Percentiles rank a stretch among this genome's conserved stretches.
Conservation (phyloP, 352 stramenopile species). For the Phytophthora palmivora region DNA sequence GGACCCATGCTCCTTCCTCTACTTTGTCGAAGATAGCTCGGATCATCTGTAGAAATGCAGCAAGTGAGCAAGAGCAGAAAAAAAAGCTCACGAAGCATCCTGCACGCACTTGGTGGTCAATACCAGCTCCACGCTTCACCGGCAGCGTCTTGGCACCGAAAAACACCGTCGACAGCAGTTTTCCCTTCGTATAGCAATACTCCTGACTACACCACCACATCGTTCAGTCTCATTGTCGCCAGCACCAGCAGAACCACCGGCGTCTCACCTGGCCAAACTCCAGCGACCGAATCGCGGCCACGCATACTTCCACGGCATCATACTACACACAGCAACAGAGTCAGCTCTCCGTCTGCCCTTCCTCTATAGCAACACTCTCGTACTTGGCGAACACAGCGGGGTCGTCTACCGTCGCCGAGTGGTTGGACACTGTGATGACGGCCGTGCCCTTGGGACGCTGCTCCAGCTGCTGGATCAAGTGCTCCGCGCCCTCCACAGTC, state of each 20-base stretch:
- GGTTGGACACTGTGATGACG: slow-evolving; percentile 87
- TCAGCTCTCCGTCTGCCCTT: not conserved
- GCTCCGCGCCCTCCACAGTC: slow-evolving; percentile 49
- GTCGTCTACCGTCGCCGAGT: slow-evolving; percentile 86
- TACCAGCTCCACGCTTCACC: slow-evolving; percentile 70
- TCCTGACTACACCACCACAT: slow-evolving; percentile 65
- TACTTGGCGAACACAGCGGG: slow-evolving; percentile 73
- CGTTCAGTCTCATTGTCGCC: not conserved
- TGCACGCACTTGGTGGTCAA: slow-evolving; percentile 66
- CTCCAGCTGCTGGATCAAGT: slow-evolving; percentile 52
- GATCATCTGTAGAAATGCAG: slow-evolving; percentile 56
- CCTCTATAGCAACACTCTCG: slow-evolving; percentile 14
- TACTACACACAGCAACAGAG: slow-evolving; percentile 39
- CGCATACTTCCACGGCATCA: slow-evolving; percentile 78
- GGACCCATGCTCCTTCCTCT: slow-evolving; percentile 80
- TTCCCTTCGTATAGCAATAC: slow-evolving; percentile 81
- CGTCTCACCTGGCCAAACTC: slow-evolving; percentile 72
- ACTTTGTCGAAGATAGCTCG: slow-evolving; percentile 83
- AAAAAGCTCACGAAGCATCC: not conserved
- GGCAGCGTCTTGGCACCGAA: slow-evolving; percentile 78
- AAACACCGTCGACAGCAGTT: slow-evolving; percentile 62
- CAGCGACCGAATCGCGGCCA: slow-evolving; percentile 66
- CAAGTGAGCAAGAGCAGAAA: not conserved
- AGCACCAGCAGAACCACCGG: slow-evolving; percentile 19
- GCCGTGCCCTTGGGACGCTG: slow-evolving; percentile 51